phyloP scores from a whole-genome alignment of 495 filamentous ascomycete species.

The Geoglossum glabrum region DNA sequence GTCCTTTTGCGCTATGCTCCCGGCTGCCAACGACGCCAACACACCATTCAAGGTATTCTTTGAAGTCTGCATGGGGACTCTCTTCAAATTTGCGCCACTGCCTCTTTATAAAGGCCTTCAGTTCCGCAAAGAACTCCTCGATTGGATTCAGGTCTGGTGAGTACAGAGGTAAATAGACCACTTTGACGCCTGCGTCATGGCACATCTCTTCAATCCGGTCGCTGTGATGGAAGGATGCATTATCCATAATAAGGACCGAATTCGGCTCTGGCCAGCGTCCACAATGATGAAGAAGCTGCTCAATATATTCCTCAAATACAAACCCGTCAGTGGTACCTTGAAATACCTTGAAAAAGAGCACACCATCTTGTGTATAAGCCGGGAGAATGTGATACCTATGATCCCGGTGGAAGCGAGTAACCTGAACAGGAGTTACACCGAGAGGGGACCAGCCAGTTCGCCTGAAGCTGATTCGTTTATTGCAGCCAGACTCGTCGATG shows the following conservation, averaged over 20 bases:
- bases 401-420: constrained; percentile 15
- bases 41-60: background rate
- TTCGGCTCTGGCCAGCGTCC: too few relatives aligned
- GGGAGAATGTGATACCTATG: constrained; percentile 10
- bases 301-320: too few relatives aligned
- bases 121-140: constrained; percentile 16
- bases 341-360: too few relatives aligned
- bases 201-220: too few relatives aligned
- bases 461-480: constrained; percentile 16
- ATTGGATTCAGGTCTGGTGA: constrained; percentile 16
- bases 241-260: too few relatives aligned
- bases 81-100: background rate
- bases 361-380: too few relatives aligned
- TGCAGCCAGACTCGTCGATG: constrained; percentile 7
- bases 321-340: too few relatives aligned
- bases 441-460: constrained; percentile 18
- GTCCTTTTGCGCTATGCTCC: background rate
- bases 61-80: background rate
- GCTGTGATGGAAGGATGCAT: too few relatives aligned
- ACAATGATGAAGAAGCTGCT: too few relatives aligned
- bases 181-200: too few relatives aligned
- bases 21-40: background rate
- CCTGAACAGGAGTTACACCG: constrained; percentile 17
- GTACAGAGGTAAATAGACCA: too few relatives aligned
- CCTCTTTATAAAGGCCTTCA: constrained; percentile 13